Base-by-base conservation (phyloP, 495 filamentous ascomycete species). In the Aspergillus biplanus region DNA sequence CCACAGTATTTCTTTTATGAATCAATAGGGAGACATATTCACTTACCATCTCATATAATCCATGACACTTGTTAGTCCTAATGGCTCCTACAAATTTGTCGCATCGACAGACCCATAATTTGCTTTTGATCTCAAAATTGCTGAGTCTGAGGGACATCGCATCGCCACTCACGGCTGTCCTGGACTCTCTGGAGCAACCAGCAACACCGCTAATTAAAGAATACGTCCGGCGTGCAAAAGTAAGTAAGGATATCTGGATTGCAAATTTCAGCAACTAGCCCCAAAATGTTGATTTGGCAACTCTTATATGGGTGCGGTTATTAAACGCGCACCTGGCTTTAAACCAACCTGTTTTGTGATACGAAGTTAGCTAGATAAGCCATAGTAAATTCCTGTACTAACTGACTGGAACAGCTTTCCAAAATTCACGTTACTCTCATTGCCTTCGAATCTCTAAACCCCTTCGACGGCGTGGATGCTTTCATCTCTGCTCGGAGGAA, bases 111-210 rank as follows among this genome's bases (percentile, higher is more conserved):
- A 90, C 91, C 31, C 94, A 97, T 76, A 94, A 92, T 76, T 74
- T 97, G 50, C 86, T 97, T 6, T 78, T 97, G 2, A 87, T 97
- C 44, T 91, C 92, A 58, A 94, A 93, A 63, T 78, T 97, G 3
- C 81, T 98, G 56, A 88, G 85, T 65, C 76, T 90, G 13, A 80
- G 91, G 35, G 92, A 96, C 70, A 88, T 84, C 21, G 88, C 88
- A 3, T 96, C 92, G 33, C 94, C 93, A 2, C 87, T 98, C 52
- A 97, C 93, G 0, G 74, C 97, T 33, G 75, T 98, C 7, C 80
- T 95, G 58, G 94, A 97, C 76, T 90, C 85, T 15, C 74, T 97
- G 44, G 93, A 96, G 74, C 94, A 97, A 75, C 87, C 89, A 27
- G 90, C 87, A 12, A 82, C 78, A 31, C 90, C 89, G 6, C 73